Evolutionary conservation across 2,329 filamentous ascomycete species (phyloP).

Genomic region (Colletotrichum eleusines): DNA sequence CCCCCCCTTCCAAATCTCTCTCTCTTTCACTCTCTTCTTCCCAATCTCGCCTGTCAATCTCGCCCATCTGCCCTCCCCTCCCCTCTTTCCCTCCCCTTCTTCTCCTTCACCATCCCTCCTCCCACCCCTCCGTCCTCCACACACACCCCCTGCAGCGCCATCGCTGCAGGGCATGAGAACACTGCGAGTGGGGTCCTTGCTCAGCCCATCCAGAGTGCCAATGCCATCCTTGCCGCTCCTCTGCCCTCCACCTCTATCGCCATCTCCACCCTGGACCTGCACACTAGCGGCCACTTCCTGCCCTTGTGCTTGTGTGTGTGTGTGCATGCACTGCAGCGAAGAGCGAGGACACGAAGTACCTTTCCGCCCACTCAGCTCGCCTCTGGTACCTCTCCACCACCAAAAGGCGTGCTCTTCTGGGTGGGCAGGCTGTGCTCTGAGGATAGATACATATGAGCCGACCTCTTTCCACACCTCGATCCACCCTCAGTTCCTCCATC

Average conservation of each 20-base stretch:
- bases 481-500: constrained; percentile 34
- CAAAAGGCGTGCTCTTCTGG: constrained; percentile 31
- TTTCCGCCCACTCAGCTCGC: not conserved
- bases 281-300: constrained; percentile 36
- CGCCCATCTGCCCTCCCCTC: constrained; percentile 6
- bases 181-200: constrained; percentile 31
- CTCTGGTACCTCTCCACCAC: constrained; percentile 26
- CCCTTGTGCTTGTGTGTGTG: constrained; percentile 36
- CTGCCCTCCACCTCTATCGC: constrained; percentile 36
- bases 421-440: constrained; percentile 43
- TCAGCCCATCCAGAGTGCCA: constrained; percentile 38
- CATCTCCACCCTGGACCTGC: constrained; percentile 37
- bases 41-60: constrained; percentile 19
- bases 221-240: constrained; percentile 35
- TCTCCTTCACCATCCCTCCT: not conserved
- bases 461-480: constrained; percentile 42
- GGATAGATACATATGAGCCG: constrained; percentile 44
- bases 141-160: constrained; percentile 20
- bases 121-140: not conserved
- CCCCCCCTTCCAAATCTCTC: not conserved
- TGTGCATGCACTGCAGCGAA: constrained; percentile 18
- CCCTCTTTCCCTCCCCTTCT: not conserved
- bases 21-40: not conserved
- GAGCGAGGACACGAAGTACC: constrained; percentile 13
- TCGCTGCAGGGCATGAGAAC: constrained; percentile 41